Evolutionary conservation across 2,329 filamentous ascomycete species (phyloP).

Genomic region (Diaporthe eres): DNA sequence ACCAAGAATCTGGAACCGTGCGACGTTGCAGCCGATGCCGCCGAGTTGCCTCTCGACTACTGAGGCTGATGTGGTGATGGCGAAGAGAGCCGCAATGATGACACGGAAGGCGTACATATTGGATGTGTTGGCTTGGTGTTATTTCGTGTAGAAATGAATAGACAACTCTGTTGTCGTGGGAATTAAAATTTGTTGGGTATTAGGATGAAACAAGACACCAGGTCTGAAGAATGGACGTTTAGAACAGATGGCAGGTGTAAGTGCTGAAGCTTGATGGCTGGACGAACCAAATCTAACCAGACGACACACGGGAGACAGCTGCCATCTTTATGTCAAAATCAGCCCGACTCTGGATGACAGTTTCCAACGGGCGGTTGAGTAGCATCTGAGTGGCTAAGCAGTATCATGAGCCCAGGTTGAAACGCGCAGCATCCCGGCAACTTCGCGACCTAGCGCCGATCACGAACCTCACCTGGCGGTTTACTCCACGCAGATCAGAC

Average conservation of each 20-base stretch:
- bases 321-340: conserved; percentile 34
- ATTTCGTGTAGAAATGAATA: neutral
- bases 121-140: neutral
- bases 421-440: conserved; percentile 14
- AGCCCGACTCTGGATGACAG: conserved; percentile 22
- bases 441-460: conserved; percentile 29
- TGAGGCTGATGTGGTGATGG: conserved; percentile 7
- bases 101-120: conserved; percentile 24
- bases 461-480: conserved; percentile 1
- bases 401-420: conserved; percentile 26
- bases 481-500: conserved; percentile 31
- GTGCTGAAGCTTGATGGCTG: conserved; percentile 21
- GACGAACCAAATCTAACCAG: conserved; percentile 20
- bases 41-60: conserved; percentile 28
- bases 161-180: neutral
- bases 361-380: conserved; percentile 10
- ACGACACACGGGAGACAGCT: conserved; percentile 23
- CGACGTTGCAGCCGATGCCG: conserved; percentile 29
- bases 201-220: conserved; percentile 30
- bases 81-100: conserved; percentile 25
- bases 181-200: neutral
- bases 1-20: conserved; percentile 17
- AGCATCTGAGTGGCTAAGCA: conserved; percentile 30
- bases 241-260: conserved; percentile 24
- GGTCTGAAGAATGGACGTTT: conserved; percentile 15